Percentiles rank a stretch among this genome's conserved stretches.
These are phyloP conservation scores for Pisolithus sp. DNA, from an alignment of 768 basidiomycete species.

Conservation along the genomic window DNA sequence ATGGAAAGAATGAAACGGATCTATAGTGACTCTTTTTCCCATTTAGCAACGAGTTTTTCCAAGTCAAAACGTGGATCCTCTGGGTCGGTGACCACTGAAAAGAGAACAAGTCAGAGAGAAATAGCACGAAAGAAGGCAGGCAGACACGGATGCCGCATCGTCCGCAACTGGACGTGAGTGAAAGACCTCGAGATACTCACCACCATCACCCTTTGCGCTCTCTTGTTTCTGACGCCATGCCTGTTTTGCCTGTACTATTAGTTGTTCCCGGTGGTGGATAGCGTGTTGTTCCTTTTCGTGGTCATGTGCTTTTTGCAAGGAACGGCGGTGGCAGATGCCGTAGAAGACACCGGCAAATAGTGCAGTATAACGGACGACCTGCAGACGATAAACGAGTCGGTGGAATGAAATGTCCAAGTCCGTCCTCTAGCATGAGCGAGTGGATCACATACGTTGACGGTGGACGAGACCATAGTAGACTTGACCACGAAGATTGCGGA, in stretches of 20 bases:
- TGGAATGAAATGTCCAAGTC: not conserved
- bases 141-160: not conserved
- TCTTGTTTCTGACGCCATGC: conserved; percentile 82
- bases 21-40: conserved; percentile 65
- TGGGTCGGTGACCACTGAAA: conserved; percentile 81
- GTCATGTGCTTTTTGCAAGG: conserved; percentile 79
- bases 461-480: conserved; percentile 59
- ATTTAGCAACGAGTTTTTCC: conserved; percentile 77
- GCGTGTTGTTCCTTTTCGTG: conserved; percentile 69
- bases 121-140: not conserved
- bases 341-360: conserved; percentile 83
- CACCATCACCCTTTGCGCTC: conserved; percentile 41
- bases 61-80: conserved; percentile 95
- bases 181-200: conserved; percentile 36
- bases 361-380: conserved; percentile 95
- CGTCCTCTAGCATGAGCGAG: not conserved
- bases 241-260: conserved; percentile 83
- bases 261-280: conserved; percentile 62
- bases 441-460: conserved; percentile 60
- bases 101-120: conserved; percentile 8
- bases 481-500: conserved; percentile 9
- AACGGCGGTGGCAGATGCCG: conserved; percentile 87
- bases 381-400: conserved; percentile 1
- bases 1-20: conserved; percentile 15
- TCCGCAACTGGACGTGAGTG: conserved; percentile 1